Evolutionary conservation across 108 stramenopile genomes (phyloP).

Genomic region (Fistulifera pelliculosa): DNA sequence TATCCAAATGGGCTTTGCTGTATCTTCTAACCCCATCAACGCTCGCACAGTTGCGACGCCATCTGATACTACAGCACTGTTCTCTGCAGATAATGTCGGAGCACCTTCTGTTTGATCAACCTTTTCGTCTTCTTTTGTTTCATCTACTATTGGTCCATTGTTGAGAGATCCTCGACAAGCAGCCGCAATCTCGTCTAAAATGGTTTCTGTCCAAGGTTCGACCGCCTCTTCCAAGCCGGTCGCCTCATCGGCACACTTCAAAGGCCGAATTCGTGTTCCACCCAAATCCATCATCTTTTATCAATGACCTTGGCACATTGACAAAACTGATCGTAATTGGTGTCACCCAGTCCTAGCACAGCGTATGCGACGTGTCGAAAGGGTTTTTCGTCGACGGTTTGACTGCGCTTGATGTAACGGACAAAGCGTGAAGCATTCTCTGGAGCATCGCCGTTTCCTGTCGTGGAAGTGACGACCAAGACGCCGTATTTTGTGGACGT

Average conservation of each 20-base stretch:
- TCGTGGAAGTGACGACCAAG: slow-evolving; percentile 72
- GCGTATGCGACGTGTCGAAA: slow-evolving; percentile 47
- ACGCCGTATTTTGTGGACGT: slow-evolving; percentile 41
- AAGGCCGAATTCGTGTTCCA: slow-evolving; percentile 32
- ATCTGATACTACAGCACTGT: background rate
- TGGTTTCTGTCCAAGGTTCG: slow-evolving; percentile 61
- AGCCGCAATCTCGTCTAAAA: slow-evolving; percentile 28
- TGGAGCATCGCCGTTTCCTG: slow-evolving; percentile 90
- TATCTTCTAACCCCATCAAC: background rate
- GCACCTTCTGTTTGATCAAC: slow-evolving; percentile 2
- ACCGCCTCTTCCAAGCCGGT: slow-evolving; percentile 80
- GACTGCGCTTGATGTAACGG: slow-evolving; percentile 51
- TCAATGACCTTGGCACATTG: slow-evolving; percentile 56
- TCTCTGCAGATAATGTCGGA: background rate
- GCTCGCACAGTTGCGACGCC: slow-evolving; percentile 1
- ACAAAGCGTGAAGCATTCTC: slow-evolving; percentile 77
- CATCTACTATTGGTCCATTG: background rate
- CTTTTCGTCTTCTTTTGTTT: background rate
- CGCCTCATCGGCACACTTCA: slow-evolving; percentile 86
- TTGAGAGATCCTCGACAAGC: slow-evolving; percentile 24
- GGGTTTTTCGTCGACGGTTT: slow-evolving; percentile 22
- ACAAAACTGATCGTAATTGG: slow-evolving; percentile 88
- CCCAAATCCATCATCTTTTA: slow-evolving; percentile 59
- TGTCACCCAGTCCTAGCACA: slow-evolving; percentile 85
- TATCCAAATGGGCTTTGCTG: background rate